A percentile compares a stretch with the other conserved stretches of the same genome.
Evolutionary conservation across 495 filamentous ascomycete species (phyloP).

Genomic region (Podospora sp.): DNA sequence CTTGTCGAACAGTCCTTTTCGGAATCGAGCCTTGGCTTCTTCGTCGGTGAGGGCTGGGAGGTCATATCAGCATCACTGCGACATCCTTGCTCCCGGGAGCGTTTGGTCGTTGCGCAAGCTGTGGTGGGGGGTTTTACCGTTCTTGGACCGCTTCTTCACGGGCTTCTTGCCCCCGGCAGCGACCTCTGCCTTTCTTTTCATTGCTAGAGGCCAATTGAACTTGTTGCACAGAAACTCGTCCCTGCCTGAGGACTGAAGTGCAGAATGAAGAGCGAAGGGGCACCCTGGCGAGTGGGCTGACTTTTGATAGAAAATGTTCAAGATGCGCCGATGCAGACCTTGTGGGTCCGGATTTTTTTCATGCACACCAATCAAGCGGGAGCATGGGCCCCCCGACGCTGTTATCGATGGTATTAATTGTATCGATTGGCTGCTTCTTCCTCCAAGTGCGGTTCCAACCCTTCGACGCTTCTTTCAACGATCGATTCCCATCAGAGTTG

Average conservation of each 20-base stretch:
- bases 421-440: constrained; percentile 4
- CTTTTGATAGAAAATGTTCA: constrained; percentile 26
- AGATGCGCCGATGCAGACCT: constrained; percentile 11
- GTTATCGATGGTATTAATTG: background rate
- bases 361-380: constrained; percentile 9
- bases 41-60: constrained; percentile 44
- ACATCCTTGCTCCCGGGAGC: background rate
- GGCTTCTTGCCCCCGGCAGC: constrained; percentile 39
- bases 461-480: constrained; percentile 1
- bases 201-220: constrained; percentile 36
- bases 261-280: constrained; percentile 12
- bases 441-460: background rate
- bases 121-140: constrained; percentile 34
- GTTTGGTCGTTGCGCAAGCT: constrained; percentile 15
- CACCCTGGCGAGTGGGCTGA: constrained; percentile 32
- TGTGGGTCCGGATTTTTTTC: constrained; percentile 27
- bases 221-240: constrained; percentile 3
- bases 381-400: constrained; percentile 23
- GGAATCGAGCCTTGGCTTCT: constrained; percentile 62
- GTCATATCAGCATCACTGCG: constrained; percentile 23
- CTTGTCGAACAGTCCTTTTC: constrained; percentile 74
- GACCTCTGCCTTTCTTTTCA: constrained; percentile 55
- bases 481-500: background rate
- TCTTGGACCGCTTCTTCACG: constrained; percentile 49
- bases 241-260: constrained; percentile 2